These are phyloP conservation scores for Xerocomellus intermedius DNA, from an alignment of 768 basidiomycete species.

Conservation along the genomic window DNA sequence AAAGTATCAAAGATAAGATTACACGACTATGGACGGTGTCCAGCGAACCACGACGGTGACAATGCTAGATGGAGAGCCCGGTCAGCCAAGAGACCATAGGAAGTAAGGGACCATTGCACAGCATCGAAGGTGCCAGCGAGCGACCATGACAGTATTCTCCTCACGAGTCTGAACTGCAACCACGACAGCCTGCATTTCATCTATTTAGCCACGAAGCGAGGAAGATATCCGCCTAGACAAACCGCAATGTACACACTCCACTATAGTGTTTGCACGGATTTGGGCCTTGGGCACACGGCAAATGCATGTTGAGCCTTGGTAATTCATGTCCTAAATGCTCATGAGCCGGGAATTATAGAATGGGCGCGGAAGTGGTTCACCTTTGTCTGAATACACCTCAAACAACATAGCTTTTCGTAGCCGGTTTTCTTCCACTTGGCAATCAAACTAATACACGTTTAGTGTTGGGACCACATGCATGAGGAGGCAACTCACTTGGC, in stretches of 20 bases:
- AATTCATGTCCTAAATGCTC: slow-evolving; percentile 88
- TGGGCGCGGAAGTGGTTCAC: slow-evolving; percentile 38
- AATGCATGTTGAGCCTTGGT: slow-evolving; percentile 96
- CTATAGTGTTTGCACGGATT: slow-evolving; percentile 83
- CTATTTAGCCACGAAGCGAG: slow-evolving; percentile 8
- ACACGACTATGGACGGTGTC: neutral
- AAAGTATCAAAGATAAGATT: neutral
- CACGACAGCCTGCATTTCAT: slow-evolving; percentile 67
- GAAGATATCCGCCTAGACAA: slow-evolving; percentile 32
- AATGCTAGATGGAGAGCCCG: neutral
- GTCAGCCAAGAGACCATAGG: neutral
- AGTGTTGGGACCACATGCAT: slow-evolving; percentile 4
- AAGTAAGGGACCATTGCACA: neutral
- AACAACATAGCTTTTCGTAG: slow-evolving; percentile 96
- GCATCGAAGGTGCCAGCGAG: neutral
- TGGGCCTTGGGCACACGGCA: slow-evolving; percentile 96
- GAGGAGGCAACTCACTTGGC: slow-evolving; percentile 66
- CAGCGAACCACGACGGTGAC: neutral
- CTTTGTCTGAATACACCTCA: slow-evolving; percentile 94
- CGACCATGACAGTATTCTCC: neutral
- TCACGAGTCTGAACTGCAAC: slow-evolving; percentile 87
- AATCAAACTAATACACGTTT: slow-evolving; percentile 61
- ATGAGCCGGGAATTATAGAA: slow-evolving; percentile 9
- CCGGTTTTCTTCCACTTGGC: slow-evolving; percentile 99
- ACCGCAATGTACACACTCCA: slow-evolving; percentile 98